phyloP scores from a whole-genome alignment of 2,329 filamentous ascomycete genomes.

The Claviceps quebecensis region DNA sequence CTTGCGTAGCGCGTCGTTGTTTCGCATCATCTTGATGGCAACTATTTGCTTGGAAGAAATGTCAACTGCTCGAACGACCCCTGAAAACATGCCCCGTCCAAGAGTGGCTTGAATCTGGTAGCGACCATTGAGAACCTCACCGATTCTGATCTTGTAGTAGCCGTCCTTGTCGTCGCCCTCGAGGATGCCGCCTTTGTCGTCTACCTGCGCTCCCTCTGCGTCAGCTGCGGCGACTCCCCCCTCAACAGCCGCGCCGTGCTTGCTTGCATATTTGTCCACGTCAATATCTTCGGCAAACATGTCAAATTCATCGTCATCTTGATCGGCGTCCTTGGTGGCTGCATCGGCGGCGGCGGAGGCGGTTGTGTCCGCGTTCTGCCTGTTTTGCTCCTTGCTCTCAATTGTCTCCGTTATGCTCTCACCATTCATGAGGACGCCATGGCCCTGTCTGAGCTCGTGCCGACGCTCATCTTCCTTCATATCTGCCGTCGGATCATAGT shows the following conservation, averaged over 20 bases:
- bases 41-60: conserved; percentile 61
- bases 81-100: conserved; percentile 92
- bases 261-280: conserved; percentile 49
- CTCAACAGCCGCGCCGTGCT: conserved; percentile 26
- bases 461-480: conserved; percentile 72
- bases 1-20: conserved; percentile 85
- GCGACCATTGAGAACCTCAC: conserved; percentile 76
- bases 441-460: conserved; percentile 49
- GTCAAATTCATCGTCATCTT: conserved; percentile 60
- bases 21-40: conserved; percentile 94
- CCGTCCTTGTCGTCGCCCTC: conserved; percentile 92
- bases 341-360: conserved; percentile 15
- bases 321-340: conserved; percentile 43
- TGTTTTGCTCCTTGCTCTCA: not conserved
- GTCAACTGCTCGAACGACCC: conserved; percentile 80
- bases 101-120: conserved; percentile 82
- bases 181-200: conserved; percentile 62
- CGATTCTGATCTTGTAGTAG: conserved; percentile 89
- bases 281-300: conserved; percentile 83
- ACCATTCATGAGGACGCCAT: conserved; percentile 33
- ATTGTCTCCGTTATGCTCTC: conserved; percentile 15
- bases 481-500: conserved; percentile 81
- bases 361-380: not conserved
- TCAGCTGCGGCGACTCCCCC: conserved; percentile 22
- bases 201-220: conserved; percentile 37